Conservation (phyloP, 176 grass and related monocot species). For the Ensete glaucum region DNA sequence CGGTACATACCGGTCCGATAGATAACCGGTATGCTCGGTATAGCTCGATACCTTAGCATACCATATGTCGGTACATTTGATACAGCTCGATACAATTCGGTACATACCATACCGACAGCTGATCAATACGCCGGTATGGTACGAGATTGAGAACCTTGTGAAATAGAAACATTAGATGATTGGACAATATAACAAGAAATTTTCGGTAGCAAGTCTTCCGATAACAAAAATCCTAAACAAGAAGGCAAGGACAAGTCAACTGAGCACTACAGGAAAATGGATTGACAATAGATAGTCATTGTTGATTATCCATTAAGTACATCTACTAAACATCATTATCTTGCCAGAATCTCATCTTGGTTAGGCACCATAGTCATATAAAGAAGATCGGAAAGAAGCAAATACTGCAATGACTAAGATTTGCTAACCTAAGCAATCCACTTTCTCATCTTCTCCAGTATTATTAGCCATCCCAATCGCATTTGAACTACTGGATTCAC, state of each 20-base stretch:
- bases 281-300: background rate
- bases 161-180: background rate
- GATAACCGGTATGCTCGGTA: too few species aligned
- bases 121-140: too few species aligned
- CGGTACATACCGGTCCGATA: too few species aligned
- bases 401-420: background rate
- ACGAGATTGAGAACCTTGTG: too few species aligned
- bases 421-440: constrained; percentile 27
- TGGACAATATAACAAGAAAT: background rate
- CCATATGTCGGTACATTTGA: too few species aligned
- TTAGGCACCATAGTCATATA: background rate
- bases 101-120: too few species aligned
- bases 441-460: constrained; percentile 22
- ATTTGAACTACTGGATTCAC: constrained; percentile 25
- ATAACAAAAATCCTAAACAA: background rate
- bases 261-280: background rate
- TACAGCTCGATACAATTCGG: too few species aligned
- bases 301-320: background rate
- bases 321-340: background rate
- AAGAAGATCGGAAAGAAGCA: background rate
- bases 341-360: background rate
- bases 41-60: too few species aligned
- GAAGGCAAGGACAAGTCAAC: background rate
- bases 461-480: constrained; percentile 16
- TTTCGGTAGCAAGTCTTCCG: background rate